Conservation (phyloP, 2,329 filamentous ascomycete genomes). For the Fusarium chaquense region DNA sequence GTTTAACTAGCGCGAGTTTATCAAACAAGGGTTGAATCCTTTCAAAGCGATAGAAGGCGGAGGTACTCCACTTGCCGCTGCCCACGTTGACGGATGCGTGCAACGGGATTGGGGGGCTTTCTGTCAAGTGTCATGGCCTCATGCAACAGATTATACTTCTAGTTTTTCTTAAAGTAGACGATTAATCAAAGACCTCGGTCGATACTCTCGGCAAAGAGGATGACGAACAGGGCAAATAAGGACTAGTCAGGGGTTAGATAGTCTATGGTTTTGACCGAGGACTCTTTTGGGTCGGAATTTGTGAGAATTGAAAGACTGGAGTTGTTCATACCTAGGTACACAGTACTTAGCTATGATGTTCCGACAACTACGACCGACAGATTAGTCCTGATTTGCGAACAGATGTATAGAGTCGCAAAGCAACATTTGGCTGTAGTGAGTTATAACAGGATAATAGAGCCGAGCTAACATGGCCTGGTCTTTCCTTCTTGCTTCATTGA, state of each 20-base stretch:
- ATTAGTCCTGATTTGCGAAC: slow-evolving; percentile 12
- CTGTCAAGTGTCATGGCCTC: slow-evolving; percentile 10
- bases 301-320: background rate
- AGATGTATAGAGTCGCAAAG: background rate
- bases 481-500: background rate
- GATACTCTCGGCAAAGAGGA: slow-evolving; percentile 33
- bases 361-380: background rate
- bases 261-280: slow-evolving; percentile 26
- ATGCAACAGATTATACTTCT: slow-evolving; percentile 10
- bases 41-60: slow-evolving; percentile 21
- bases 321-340: background rate
- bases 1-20: slow-evolving; percentile 18
- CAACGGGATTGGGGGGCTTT: slow-evolving; percentile 39
- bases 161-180: slow-evolving; percentile 6
- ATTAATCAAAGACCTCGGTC: slow-evolving; percentile 35
- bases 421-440: background rate
- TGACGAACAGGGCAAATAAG: slow-evolving; percentile 12
- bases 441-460: background rate
- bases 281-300: slow-evolving; percentile 21
- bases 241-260: slow-evolving; percentile 10
- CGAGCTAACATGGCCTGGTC: background rate
- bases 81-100: slow-evolving; percentile 36
- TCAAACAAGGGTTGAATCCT: slow-evolving; percentile 5
- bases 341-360: background rate
- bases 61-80: slow-evolving; percentile 35